These are phyloP conservation scores for Cutaneotrichosporon curvatum DNA, from an alignment of 1,284 basidiomycete species.

Conservation along the genomic window DNA sequence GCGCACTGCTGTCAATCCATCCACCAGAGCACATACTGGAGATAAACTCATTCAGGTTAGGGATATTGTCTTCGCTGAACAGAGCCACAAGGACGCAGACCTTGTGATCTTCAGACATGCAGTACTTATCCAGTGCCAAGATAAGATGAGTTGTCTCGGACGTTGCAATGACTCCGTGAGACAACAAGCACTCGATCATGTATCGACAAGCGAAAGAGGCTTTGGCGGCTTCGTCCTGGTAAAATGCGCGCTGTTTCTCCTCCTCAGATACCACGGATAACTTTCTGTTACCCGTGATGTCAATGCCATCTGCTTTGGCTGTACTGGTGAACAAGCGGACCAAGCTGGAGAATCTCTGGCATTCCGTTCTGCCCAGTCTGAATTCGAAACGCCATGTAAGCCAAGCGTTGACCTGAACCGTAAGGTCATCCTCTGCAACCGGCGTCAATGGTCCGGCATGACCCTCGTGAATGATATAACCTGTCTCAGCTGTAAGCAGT, in stretches of 20 bases:
- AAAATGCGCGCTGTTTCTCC: too few relatives aligned
- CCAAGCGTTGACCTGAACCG: conserved; percentile 13
- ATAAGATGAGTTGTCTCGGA: conserved; percentile 18
- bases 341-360: too few relatives aligned
- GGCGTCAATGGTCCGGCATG: conserved; percentile 17
- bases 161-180: conserved; percentile 18
- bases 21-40: too few relatives aligned
- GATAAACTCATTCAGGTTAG: not conserved
- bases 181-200: too few relatives aligned
- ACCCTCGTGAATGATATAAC: conserved; percentile 17
- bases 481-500: not conserved
- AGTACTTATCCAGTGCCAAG: conserved; percentile 2
- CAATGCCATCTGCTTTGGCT: too few relatives aligned
- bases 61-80: conserved; percentile 19
- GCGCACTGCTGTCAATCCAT: conserved; percentile 9
- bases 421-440: conserved; percentile 4
- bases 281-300: too few relatives aligned
- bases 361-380: conserved; percentile 6
- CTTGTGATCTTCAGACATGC: not conserved
- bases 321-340: too few relatives aligned
- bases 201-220: too few relatives aligned
- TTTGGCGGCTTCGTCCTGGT: too few relatives aligned
- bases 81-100: conserved; percentile 21
- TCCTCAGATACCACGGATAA: too few relatives aligned
- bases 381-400: conserved; percentile 18